A percentile compares a stretch with the other conserved stretches of the same genome.
phyloP scores from a whole-genome alignment of 305 asterid species.

The Solanum hybrid region DNA sequence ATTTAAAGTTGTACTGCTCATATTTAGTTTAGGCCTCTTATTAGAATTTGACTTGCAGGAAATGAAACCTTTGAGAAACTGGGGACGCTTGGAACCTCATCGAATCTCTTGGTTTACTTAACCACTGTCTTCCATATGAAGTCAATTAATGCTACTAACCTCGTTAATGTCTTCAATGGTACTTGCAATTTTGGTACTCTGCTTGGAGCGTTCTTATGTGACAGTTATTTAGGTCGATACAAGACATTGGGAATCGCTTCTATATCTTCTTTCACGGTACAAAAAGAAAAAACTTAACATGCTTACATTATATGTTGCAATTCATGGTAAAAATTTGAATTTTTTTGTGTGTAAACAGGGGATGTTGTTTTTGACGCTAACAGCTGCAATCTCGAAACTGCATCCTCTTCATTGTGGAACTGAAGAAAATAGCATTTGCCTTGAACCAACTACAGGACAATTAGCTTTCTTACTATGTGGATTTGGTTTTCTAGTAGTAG shows the following conservation, averaged over 20 bases:
- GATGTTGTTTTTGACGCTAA: conserved; percentile 30
- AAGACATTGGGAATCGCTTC: conserved; percentile 38
- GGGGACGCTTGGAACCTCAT: conserved; percentile 42
- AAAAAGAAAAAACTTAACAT: neutral
- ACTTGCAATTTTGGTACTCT: conserved; percentile 44
- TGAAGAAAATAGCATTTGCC: conserved; percentile 6
- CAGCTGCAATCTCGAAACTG: conserved; percentile 37
- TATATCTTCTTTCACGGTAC: conserved; percentile 30
- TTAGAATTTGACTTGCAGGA: conserved; percentile 8
- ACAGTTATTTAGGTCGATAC: conserved; percentile 49
- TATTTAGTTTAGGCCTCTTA: neutral
- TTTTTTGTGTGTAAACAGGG: conserved; percentile 20
- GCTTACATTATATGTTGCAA: neutral
- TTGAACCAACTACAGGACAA: conserved; percentile 29
- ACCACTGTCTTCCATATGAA: conserved; percentile 48
- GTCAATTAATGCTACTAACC: conserved; percentile 37
- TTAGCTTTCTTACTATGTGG: conserved; percentile 28
- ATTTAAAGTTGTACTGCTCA: neutral
- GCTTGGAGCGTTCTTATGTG: conserved; percentile 36
- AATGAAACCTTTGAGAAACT: conserved; percentile 51
- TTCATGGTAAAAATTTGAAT: too few species aligned
- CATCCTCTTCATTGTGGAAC: conserved; percentile 41
- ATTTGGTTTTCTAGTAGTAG: conserved; percentile 35
- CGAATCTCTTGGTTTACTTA: conserved; percentile 40
- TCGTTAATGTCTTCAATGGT: conserved; percentile 41